Evolutionary conservation across 164 flowering plant species (phyloP).

Genomic region (Berberis vulgaris): DNA sequence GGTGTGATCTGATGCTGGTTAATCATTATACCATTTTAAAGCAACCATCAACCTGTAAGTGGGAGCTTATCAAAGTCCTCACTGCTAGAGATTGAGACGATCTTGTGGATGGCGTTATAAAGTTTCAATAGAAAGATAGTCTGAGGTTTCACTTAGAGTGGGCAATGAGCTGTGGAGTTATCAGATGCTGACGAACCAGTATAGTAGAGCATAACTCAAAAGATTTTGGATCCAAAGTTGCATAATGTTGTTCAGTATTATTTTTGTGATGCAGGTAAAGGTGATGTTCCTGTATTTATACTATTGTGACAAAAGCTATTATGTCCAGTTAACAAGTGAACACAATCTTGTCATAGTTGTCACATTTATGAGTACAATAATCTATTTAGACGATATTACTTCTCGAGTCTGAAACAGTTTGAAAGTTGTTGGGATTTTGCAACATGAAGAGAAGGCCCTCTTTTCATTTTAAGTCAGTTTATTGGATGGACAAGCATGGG

Average conservation of each 20-base stretch:
- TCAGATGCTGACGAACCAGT: constrained; percentile 57
- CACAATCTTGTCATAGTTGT: no score
- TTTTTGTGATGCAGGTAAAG: constrained; percentile 52
- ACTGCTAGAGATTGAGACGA: constrained; percentile 34
- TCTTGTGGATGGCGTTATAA: constrained; percentile 16
- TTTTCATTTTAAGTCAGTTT: no score
- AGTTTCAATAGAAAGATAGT: constrained; percentile 30
- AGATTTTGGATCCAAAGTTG: constrained; percentile 44
- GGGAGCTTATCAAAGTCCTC: constrained; percentile 51
- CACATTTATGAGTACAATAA: no score
- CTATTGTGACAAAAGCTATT: no score
- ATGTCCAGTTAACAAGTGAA: no score
- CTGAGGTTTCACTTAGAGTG: constrained; percentile 36
- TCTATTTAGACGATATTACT: no score
- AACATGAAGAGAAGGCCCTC: no score
- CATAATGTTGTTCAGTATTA: constrained; percentile 39
- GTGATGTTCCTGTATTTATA: constrained; percentile 14
- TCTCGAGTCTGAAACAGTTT: no score
- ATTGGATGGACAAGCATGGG: no score
- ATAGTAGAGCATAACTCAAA: constrained; percentile 33
- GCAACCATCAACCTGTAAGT: constrained; percentile 29
- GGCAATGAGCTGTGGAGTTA: constrained; percentile 47
- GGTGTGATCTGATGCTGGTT: no score
- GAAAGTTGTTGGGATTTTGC: no score
- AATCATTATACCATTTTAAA: no score